Conservation (phyloP, 1,139 yeast genomes). For the Debaryomyces robertsiae region DNA sequence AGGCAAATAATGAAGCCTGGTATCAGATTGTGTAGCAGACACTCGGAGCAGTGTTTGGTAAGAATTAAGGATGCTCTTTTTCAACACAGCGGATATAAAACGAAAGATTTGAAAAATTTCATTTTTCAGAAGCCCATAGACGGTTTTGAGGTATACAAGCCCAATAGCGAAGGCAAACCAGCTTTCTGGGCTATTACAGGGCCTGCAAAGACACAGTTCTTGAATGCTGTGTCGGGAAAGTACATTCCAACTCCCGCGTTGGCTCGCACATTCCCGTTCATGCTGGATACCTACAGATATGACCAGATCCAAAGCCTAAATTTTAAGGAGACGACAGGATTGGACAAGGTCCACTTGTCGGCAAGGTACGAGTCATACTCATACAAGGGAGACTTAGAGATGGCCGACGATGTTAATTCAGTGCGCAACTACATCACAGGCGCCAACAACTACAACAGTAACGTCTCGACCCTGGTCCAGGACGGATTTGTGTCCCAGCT, state of each 20-base stretch:
- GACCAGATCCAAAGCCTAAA: constrained; percentile 48
- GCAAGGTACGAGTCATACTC: constrained; percentile 83
- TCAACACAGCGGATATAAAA: constrained; percentile 13
- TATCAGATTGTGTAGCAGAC: not conserved
- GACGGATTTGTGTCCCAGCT: constrained; percentile 40
- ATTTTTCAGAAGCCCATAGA: constrained; percentile 30
- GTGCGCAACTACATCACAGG: constrained; percentile 58
- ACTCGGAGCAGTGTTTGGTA: constrained; percentile 15
- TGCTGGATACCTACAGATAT: constrained; percentile 32
- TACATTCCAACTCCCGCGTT: constrained; percentile 55
- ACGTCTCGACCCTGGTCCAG: constrained; percentile 19
- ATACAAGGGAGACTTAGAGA: constrained; percentile 55
- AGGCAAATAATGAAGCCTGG: not conserved
- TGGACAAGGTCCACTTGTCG: constrained; percentile 75
- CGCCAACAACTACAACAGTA: constrained; percentile 49
- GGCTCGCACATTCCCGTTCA: constrained; percentile 56
- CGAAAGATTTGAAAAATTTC: constrained; percentile 10
- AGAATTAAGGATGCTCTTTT: constrained; percentile 22
- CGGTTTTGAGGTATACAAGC: constrained; percentile 26
- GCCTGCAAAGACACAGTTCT: constrained; percentile 35
- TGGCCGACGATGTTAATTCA: constrained; percentile 76
- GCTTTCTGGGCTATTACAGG: constrained; percentile 41
- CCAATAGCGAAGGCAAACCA: constrained; percentile 19
- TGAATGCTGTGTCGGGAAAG: constrained; percentile 36
- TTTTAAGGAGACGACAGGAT: constrained; percentile 56